Evolutionary conservation across 345 rosid genomes (phyloP).

Genomic region (Erodium maritimum): DNA sequence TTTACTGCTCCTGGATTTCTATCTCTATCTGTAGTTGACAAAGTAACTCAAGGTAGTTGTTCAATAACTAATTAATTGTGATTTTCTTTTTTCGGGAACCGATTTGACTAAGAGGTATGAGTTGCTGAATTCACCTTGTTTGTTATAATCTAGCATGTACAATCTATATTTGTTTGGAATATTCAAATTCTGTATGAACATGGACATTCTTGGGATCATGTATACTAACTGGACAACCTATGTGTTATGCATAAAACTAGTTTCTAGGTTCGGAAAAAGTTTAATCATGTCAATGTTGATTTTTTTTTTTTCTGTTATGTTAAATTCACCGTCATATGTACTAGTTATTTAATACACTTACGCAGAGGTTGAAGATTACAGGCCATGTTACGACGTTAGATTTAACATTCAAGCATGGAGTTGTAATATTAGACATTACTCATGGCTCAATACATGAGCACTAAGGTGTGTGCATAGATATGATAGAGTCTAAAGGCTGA

Average conservation of each 20-base stretch:
- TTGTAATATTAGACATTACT: background rate
- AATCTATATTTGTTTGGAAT: background rate
- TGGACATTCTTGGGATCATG: background rate
- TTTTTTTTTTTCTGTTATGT: background rate
- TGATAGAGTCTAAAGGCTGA: no score
- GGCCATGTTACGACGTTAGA: background rate
- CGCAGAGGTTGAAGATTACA: background rate
- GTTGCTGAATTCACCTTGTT: slow-evolving; percentile 1
- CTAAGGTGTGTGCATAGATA: background rate
- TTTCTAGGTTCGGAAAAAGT: background rate
- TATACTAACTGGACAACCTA: background rate
- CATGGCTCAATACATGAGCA: background rate
- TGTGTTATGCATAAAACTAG: background rate
- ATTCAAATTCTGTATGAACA: background rate
- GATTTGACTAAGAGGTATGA: slow-evolving; percentile 71
- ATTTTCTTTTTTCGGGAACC: slow-evolving; percentile 14
- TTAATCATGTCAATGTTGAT: background rate
- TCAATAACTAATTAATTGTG: background rate
- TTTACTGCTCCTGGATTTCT: slow-evolving; percentile 81
- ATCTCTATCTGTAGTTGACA: slow-evolving; percentile 65
- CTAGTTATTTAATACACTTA: background rate
- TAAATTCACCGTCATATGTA: background rate
- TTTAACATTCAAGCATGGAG: background rate
- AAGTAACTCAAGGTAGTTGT: slow-evolving; percentile 43
- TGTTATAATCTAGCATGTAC: background rate